phyloP scores from a whole-genome alignment of 345 rosid species.

The Dipteronia dyeriana region DNA sequence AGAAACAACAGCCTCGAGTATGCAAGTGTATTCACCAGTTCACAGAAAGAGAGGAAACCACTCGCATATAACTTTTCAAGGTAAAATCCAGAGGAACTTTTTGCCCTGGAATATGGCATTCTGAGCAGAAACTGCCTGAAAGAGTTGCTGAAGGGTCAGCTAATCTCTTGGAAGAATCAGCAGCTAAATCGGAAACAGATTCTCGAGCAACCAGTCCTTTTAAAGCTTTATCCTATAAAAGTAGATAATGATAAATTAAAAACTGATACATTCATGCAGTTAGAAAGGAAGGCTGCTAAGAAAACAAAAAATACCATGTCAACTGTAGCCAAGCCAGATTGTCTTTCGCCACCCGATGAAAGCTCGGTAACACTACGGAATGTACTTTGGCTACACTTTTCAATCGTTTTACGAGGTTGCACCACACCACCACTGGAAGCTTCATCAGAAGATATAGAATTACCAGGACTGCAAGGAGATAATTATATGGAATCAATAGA shows the following conservation, averaged over 20 bases:
- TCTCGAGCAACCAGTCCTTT: conserved; percentile 73
- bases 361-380: conserved; percentile 85
- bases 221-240: conserved; percentile 73
- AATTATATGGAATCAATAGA: conserved; percentile 13
- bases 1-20: conserved; percentile 16
- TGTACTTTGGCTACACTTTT: conserved; percentile 59
- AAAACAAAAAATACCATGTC: conserved; percentile 74
- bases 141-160: conserved; percentile 35
- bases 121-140: conserved; percentile 46
- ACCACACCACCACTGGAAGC: conserved; percentile 38
- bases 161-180: conserved; percentile 40
- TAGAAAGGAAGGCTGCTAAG: conserved; percentile 16
- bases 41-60: conserved; percentile 60
- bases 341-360: conserved; percentile 60
- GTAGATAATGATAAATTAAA: conserved; percentile 17
- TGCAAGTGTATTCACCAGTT: conserved; percentile 56
- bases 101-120: conserved; percentile 52
- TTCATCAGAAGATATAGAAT: conserved; percentile 40
- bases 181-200: conserved; percentile 34
- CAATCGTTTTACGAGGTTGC: conserved; percentile 42
- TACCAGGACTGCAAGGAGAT: conserved; percentile 45
- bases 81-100: conserved; percentile 86
- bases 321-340: conserved; percentile 44
- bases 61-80: conserved; percentile 69
- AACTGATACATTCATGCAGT: conserved; percentile 13